phyloP scores from a whole-genome alignment of 129 eudicot species.

The Sambucus nigra region DNA sequence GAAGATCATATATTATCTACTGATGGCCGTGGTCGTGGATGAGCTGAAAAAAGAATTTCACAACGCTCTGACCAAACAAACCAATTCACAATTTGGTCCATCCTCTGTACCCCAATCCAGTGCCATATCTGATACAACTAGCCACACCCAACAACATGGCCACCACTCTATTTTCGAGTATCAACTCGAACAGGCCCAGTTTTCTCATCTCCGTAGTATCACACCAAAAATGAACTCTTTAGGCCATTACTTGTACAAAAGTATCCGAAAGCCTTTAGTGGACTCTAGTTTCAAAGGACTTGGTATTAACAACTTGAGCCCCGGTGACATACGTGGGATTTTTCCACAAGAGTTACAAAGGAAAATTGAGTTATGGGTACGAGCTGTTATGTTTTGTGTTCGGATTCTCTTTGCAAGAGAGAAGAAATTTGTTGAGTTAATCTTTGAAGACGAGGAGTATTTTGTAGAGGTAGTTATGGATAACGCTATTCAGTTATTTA shows the following conservation, averaged over 20 bases:
- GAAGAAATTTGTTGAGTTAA: constrained; percentile 13
- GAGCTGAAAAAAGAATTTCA: too few species aligned
- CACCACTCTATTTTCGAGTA: neutral
- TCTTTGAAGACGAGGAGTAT: constrained; percentile 8
- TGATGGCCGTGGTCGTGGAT: too few species aligned
- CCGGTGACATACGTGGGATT: neutral
- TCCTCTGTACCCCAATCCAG: neutral
- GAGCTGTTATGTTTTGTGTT: constrained; percentile 5
- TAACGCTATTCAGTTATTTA: constrained; percentile 1
- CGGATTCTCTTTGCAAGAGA: constrained; percentile 6
- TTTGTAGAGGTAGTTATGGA: neutral
- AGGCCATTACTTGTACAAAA: constrained; percentile 4
- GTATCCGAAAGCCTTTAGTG: constrained; percentile 1
- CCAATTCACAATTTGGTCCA: neutral
- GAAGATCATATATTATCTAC: too few species aligned
- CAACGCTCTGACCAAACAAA: too few species aligned
- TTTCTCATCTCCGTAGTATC: constrained; percentile 12
- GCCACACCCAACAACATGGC: neutral
- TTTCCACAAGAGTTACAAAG: constrained; percentile 10
- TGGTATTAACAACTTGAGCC: constrained; percentile 13
- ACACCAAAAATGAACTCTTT: constrained; percentile 9
- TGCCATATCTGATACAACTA: neutral
- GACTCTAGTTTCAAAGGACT: neutral
- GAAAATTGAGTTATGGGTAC: constrained; percentile 14
- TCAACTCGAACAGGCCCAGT: neutral